Evolutionary conservation across 2,329 filamentous ascomycete species (phyloP).

Genomic region (Monilinia fructigena): DNA sequence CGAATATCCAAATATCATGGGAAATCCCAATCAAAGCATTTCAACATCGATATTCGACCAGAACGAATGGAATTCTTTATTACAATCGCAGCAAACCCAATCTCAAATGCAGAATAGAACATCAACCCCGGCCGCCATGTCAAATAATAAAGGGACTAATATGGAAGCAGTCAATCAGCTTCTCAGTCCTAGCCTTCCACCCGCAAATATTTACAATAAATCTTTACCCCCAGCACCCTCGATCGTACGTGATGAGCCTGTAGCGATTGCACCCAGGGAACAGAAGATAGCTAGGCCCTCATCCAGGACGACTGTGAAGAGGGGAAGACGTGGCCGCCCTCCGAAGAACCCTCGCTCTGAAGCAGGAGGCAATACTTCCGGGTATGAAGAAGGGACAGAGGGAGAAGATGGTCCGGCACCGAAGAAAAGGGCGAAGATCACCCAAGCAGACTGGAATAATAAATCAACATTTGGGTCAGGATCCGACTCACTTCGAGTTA

Average conservation of each 20-base stretch:
- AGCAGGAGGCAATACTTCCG: conserved; percentile 63
- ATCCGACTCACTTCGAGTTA: conserved; percentile 80
- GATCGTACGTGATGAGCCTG: conserved; percentile 26
- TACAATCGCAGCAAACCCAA: conserved; percentile 65
- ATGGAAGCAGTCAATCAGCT: conserved; percentile 45
- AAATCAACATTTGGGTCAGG: conserved; percentile 70
- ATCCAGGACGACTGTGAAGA: conserved; percentile 36
- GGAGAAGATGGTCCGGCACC: conserved; percentile 42
- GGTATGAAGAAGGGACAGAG: conserved; percentile 63
- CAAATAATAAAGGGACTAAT: conserved; percentile 32
- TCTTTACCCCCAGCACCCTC: conserved; percentile 25
- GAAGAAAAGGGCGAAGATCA: conserved; percentile 79
- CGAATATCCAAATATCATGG: conserved; percentile 60
- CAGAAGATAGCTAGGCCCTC: conserved; percentile 36
- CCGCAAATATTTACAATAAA: conserved; percentile 27
- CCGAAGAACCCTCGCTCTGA: conserved; percentile 39
- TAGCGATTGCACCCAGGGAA: conserved; percentile 23
- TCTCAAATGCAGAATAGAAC: conserved; percentile 41
- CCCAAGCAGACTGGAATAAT: conserved; percentile 69
- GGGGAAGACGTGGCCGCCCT: conserved; percentile 31
- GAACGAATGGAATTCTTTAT: conserved; percentile 74
- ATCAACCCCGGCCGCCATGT: conserved; percentile 23
- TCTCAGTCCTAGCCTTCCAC: conserved; percentile 36
- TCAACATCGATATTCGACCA: conserved; percentile 64
- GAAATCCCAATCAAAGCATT: conserved; percentile 56